Base-by-base conservation (phyloP, 78 protist genomes). In the Planoprotostelium fungivorum region DNA sequence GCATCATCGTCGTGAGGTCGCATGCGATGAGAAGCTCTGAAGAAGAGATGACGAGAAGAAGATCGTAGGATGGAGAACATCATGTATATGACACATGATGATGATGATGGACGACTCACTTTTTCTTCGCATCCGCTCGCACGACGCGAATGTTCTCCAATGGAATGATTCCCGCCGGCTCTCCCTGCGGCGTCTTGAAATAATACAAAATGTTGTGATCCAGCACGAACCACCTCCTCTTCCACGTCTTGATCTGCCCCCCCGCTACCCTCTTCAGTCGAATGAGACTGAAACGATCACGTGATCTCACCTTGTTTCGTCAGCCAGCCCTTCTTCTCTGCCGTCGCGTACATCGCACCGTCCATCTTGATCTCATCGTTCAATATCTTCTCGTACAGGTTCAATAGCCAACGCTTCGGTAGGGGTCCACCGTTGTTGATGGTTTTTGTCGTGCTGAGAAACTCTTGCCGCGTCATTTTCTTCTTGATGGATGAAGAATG, bases 191-290 rank as follows among this genome's bases (percentile, higher is more conserved):
- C 10, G 89, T 94, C 91, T 89, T 89, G 37, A 87, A 94, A 88
- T 94, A 94, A 83, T 92, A 90, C 38, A 94, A 39, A 38, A 91
- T 88, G 63, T 94, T 94, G 90, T 93, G 90, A 9, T 89, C 87
- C 36, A 94, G 86, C 16, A 88, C 91, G 89, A 94, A 94, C 96
- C 96, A 94, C 38, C 96, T 86, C 35, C 91, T 86, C 73, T 94
- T 94, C 96, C 96, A 94, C 31, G 96, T 94, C 34, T 94, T 94
- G 92, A 94, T 89, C 36, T 93, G 37, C 35, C 96, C 96, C 16
- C 73, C 73, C 5, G 73, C 73, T 51, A 16, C 16, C 31, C 31
- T 5, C 16, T 5, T 51, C 73, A 51, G 16, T 51, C 5, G 5
- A 25, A 5, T 51, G 5, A 5, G 73, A 51, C 73, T 51, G 5